Conservation (phyloP, 345 rosid genomes). For the Cochlearia excelsa region DNA sequence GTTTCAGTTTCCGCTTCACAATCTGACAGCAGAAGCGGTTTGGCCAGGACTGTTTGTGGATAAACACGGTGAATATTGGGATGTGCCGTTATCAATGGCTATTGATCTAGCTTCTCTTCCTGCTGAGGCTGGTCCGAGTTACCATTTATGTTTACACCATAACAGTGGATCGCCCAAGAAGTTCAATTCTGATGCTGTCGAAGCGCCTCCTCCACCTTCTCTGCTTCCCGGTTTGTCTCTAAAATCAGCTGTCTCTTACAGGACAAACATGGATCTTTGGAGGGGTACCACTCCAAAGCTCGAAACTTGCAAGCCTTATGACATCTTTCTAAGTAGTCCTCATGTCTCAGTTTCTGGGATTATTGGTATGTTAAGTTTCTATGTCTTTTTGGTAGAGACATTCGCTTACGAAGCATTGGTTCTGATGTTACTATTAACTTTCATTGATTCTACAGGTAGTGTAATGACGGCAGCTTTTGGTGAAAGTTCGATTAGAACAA, state of each 20-base stretch:
- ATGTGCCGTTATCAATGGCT: conserved; percentile 69
- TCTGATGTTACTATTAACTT: conserved; percentile 5
- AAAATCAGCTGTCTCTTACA: conserved; percentile 62
- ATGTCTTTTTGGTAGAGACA: conserved; percentile 6
- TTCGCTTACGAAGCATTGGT: neutral
- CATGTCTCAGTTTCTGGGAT: conserved; percentile 68
- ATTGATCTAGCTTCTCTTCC: conserved; percentile 71
- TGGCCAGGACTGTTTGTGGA: conserved; percentile 77
- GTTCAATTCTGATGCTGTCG: conserved; percentile 37
- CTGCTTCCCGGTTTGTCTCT: conserved; percentile 66
- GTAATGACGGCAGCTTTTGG: conserved; percentile 57
- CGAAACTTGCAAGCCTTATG: conserved; percentile 66
- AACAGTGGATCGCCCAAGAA: conserved; percentile 49
- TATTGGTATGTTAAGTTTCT: conserved; percentile 55
- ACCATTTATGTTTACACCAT: conserved; percentile 66
- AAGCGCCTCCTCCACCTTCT: conserved; percentile 55
- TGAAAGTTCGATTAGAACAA: conserved; percentile 52
- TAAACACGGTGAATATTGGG: conserved; percentile 69
- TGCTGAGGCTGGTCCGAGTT: conserved; percentile 59
- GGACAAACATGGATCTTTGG: conserved; percentile 69
- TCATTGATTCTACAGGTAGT: conserved; percentile 48
- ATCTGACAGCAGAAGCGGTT: conserved; percentile 62
- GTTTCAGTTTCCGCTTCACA: conserved; percentile 67
- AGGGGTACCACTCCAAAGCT: conserved; percentile 63
- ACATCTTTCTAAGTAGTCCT: conserved; percentile 73